These are phyloP conservation scores for Penicillium paneum DNA, from an alignment of 2,329 filamentous ascomycete genomes.

Conservation along the genomic window DNA sequence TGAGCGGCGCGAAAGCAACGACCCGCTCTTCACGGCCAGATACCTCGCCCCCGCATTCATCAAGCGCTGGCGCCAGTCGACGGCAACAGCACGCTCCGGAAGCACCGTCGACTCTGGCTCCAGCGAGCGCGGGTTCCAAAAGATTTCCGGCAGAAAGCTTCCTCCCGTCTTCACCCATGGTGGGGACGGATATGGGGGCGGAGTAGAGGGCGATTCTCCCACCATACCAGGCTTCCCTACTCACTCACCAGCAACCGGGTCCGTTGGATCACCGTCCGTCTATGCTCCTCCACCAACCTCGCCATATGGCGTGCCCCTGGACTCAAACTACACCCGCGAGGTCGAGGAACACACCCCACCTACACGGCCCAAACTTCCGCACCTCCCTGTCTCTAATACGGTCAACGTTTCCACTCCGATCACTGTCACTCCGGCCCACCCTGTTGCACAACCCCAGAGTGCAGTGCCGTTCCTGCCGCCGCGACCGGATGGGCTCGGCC, in stretches of 20 bases:
- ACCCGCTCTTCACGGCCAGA: slow-evolving; percentile 39
- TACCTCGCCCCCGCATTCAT: slow-evolving; percentile 41
- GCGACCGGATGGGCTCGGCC: slow-evolving; percentile 41
- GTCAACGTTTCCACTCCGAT: slow-evolving; percentile 26
- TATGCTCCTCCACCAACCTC: slow-evolving; percentile 29
- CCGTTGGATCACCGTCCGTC: slow-evolving; percentile 19
- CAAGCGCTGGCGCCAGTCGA: slow-evolving; percentile 41
- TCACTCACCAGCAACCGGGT: slow-evolving; percentile 24
- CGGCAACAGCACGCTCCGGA: slow-evolving; percentile 34
- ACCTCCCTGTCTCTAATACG: slow-evolving; percentile 42
- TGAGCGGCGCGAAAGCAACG: slow-evolving; percentile 38
- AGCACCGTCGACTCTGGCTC: slow-evolving; percentile 33
- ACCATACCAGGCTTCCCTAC: slow-evolving; percentile 26
- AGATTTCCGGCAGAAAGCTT: slow-evolving; percentile 49
- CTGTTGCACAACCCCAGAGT: slow-evolving; percentile 26
- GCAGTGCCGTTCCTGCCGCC: slow-evolving; percentile 25
- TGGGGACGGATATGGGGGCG: slow-evolving; percentile 47
- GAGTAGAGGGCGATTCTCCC: slow-evolving; percentile 32
- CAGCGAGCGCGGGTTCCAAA: slow-evolving; percentile 50
- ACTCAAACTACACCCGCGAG: slow-evolving; percentile 33
- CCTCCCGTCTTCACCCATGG: slow-evolving; percentile 46
- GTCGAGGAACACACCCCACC: slow-evolving; percentile 31
- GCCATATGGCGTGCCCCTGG: slow-evolving; percentile 32
- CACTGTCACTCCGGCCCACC: slow-evolving; percentile 26
- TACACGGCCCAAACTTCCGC: slow-evolving; percentile 44